Evolutionary conservation across 768 basidiomycete genomes (phyloP).

Genomic region (Cubamyces sp.): DNA sequence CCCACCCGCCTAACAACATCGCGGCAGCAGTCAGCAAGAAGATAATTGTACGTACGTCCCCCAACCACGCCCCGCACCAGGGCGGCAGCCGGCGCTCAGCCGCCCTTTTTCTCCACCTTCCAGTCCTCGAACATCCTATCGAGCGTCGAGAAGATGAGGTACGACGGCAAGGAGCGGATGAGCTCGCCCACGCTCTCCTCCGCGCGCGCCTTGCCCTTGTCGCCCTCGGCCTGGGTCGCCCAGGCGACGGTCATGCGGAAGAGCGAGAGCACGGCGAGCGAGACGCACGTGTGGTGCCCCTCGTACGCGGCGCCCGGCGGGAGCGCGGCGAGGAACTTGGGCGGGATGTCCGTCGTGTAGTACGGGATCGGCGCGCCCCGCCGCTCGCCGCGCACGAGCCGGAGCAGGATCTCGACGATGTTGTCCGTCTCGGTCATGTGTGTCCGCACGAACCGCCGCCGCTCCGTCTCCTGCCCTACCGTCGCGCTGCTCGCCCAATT

Average conservation of each 20-base stretch:
- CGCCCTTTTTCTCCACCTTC: conserved; percentile 81
- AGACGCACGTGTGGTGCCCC: conserved; percentile 91
- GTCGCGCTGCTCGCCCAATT: conserved; percentile 88
- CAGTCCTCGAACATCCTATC: conserved; percentile 96
- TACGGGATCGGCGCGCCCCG: conserved; percentile 62
- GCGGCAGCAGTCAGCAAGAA: background rate
- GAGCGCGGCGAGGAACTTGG: conserved; percentile 71
- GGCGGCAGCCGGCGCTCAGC: conserved; percentile 35
- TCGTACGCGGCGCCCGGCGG: conserved; percentile 79
- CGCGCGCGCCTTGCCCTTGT: conserved; percentile 70
- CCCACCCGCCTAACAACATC: background rate
- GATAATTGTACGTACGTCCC: background rate
- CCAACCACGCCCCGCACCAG: background rate
- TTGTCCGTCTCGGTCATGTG: conserved; percentile 88
- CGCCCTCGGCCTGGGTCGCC: conserved; percentile 69
- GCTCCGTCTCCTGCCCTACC: conserved; percentile 72
- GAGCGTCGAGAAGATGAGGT: conserved; percentile 86
- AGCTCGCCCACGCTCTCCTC: conserved; percentile 86
- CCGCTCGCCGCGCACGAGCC: conserved; percentile 89
- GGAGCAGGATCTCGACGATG: conserved; percentile 88
- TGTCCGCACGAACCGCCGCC: conserved; percentile 86
- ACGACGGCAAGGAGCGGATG: conserved; percentile 84
- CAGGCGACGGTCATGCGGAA: conserved; percentile 85
- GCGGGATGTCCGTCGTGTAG: conserved; percentile 62
- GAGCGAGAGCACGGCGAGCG: conserved; percentile 89